Percentiles rank a stretch among this genome's conserved stretches.
Conservation (phyloP, 1,284 basidiomycete species). For the Clitocybe nebularis region DNA sequence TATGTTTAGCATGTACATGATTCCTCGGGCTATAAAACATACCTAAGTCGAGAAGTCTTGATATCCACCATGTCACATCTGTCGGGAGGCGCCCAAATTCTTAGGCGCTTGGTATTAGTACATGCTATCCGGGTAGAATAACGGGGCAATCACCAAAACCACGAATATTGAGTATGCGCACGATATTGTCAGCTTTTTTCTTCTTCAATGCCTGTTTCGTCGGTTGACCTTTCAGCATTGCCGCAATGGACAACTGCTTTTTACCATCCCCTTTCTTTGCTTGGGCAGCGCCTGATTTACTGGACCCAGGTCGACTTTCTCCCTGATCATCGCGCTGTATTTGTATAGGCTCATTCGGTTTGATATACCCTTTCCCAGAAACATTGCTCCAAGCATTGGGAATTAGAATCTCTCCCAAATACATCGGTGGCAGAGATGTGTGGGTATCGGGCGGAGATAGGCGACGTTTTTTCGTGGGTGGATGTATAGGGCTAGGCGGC, state of each 20-base stretch:
- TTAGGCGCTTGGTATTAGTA: constrained; percentile 25
- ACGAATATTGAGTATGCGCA: constrained; percentile 59
- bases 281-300: constrained; percentile 31
- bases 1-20: constrained; percentile 6
- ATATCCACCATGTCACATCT: constrained; percentile 66
- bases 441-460: constrained; percentile 27
- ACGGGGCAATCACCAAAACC: constrained; percentile 54
- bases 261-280: constrained; percentile 39
- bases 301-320: constrained; percentile 24
- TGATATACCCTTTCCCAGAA: constrained; percentile 68
- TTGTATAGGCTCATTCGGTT: constrained; percentile 54
- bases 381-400: constrained; percentile 78
- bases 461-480: constrained; percentile 50
- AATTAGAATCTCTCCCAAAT: constrained; percentile 69
- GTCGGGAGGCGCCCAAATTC: constrained; percentile 73
- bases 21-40: constrained; percentile 12
- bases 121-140: constrained; percentile 4
- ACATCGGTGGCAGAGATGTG: constrained; percentile 32
- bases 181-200: constrained; percentile 60
- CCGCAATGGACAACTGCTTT: constrained; percentile 61
- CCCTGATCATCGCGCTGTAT: constrained; percentile 53
- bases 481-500: constrained; percentile 15
- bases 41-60: constrained; percentile 71
- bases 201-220: constrained; percentile 41
- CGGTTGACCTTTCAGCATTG: constrained; percentile 60